Evolutionary conservation across 164 flowering plant genomes (phyloP).

Genomic region (Platanus orientalis): DNA sequence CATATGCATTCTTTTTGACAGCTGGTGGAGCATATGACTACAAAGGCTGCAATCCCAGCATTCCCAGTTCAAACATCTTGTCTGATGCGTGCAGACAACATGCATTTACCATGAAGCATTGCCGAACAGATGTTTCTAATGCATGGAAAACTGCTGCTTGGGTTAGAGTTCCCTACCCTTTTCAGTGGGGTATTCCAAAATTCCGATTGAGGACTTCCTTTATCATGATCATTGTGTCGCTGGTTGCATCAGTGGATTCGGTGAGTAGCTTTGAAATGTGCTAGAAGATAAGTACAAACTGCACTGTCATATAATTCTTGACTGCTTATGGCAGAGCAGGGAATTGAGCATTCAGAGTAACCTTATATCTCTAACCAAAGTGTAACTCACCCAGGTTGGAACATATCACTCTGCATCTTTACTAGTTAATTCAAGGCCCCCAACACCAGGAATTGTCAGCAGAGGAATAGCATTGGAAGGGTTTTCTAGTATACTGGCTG

Average conservation of each 20-base stretch:
- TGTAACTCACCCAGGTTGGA: slow-evolving; percentile 53
- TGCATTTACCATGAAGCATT: slow-evolving; percentile 83
- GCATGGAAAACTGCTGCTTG: slow-evolving; percentile 84
- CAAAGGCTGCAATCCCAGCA: slow-evolving; percentile 66
- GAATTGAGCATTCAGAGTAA: not conserved
- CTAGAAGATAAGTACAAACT: not conserved
- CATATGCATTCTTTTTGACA: slow-evolving; percentile 82
- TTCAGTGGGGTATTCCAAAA: slow-evolving; percentile 90
- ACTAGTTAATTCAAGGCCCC: slow-evolving; percentile 54
- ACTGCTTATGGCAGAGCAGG: not conserved
- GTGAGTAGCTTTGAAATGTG: slow-evolving; percentile 40
- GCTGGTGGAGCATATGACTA: slow-evolving; percentile 85
- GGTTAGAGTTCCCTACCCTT: slow-evolving; percentile 84
- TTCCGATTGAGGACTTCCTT: slow-evolving; percentile 71
- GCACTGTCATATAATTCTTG: not conserved
- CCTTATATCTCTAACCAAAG: not conserved
- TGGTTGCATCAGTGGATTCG: slow-evolving; percentile 79
- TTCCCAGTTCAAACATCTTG: slow-evolving; percentile 81
- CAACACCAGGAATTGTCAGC: slow-evolving; percentile 80
- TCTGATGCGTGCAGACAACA: slow-evolving; percentile 67
- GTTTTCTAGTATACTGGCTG: slow-evolving; percentile 78
- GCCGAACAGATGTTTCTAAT: slow-evolving; percentile 85
- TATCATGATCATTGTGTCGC: slow-evolving; percentile 70
- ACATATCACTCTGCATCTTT: slow-evolving; percentile 71
- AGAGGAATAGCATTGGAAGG: slow-evolving; percentile 96